phyloP scores from a whole-genome alignment of 2,329 filamentous ascomycete species.

The Pseudogymnoascus sp. region DNA sequence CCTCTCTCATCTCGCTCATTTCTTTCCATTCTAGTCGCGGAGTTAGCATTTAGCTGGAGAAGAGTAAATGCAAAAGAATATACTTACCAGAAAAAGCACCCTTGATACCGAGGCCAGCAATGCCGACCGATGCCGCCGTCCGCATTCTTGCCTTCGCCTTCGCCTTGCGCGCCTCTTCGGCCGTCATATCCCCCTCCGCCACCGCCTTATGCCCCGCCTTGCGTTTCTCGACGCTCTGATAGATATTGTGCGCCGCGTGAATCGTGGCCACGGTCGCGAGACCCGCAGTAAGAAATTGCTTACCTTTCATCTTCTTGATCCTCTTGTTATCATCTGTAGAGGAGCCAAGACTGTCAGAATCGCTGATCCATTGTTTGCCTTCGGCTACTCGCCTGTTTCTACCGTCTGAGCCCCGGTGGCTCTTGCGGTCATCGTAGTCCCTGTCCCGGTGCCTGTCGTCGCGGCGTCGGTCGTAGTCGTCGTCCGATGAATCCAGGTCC shows the following conservation, averaged over 20 bases:
- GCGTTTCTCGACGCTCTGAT: constrained; percentile 54
- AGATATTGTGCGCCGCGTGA: constrained; percentile 58
- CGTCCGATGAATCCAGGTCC: constrained; percentile 13
- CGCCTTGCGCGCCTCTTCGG: constrained; percentile 53
- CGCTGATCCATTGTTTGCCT: constrained; percentile 23
- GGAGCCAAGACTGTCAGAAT: constrained; percentile 43
- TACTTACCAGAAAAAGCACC: constrained; percentile 39
- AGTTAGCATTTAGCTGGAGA: not conserved
- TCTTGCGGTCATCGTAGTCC: constrained; percentile 14
- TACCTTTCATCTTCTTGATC: constrained; percentile 56
- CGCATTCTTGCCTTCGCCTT: constrained; percentile 56
- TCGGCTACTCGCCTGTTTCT: constrained; percentile 24
- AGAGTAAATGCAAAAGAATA: not conserved
- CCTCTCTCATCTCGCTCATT: constrained; percentile 52
- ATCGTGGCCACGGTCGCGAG: constrained; percentile 61
- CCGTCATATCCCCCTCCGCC: constrained; percentile 53
- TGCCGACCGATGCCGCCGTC: constrained; percentile 57
- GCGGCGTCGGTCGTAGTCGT: constrained; percentile 8
- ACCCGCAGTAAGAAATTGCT: constrained; percentile 57
- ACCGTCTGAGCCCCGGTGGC: constrained; percentile 11
- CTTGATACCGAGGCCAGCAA: constrained; percentile 61
- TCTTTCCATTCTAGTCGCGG: constrained; percentile 53
- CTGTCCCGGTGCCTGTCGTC: constrained; percentile 13
- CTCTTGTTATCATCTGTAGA: constrained; percentile 55
- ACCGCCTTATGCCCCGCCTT: constrained; percentile 51